These are phyloP conservation scores for Syzygium grande DNA, from an alignment of 345 rosid genomes.

Conservation along the genomic window DNA sequence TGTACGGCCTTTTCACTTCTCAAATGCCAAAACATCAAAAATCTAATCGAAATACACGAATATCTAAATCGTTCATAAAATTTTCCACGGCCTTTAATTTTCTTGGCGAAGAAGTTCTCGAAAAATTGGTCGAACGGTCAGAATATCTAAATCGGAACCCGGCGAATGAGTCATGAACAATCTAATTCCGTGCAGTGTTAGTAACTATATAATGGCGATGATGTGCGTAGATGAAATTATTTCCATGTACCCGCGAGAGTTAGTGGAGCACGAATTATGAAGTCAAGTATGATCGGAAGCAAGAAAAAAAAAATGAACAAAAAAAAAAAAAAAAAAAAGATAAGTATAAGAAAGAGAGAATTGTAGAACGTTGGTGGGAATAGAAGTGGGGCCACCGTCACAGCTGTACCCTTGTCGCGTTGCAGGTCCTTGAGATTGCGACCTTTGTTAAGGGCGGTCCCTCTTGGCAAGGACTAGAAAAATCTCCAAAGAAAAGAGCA, in stretches of 20 bases:
- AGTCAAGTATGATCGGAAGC: background rate
- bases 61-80: background rate
- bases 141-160: background rate
- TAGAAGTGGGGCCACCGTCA: constrained; percentile 23
- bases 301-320: background rate
- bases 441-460: constrained; percentile 15
- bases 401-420: constrained; percentile 34
- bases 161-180: background rate
- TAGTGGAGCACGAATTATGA: background rate
- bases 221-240: background rate
- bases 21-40: background rate
- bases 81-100: too few relatives aligned
- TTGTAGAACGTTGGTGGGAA: background rate
- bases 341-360: background rate
- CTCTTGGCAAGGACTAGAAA: background rate
- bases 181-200: background rate
- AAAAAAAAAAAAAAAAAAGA: background rate
- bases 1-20: background rate
- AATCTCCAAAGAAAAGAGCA: background rate
- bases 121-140: too few relatives aligned
- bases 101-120: too few relatives aligned
- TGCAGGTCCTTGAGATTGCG: constrained; percentile 18
- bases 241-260: background rate
- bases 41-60: background rate
- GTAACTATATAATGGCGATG: background rate